Evolutionary conservation across 306 rosid species (phyloP).

Genomic region (Trifolium fragiferum): DNA sequence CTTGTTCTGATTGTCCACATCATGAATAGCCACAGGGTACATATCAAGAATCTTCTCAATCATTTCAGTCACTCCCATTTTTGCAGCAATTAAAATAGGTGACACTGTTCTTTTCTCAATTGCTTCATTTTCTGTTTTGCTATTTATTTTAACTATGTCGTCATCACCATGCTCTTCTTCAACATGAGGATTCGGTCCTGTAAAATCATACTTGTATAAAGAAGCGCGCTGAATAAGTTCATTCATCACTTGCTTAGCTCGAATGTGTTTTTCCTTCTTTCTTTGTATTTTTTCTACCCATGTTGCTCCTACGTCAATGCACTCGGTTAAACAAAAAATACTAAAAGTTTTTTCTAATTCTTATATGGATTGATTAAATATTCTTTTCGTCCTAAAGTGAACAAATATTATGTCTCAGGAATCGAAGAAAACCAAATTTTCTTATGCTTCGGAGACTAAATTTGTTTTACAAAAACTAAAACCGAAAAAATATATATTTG

Average conservation of each 20-base stretch:
- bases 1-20: conserved; percentile 47
- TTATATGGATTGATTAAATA: neutral
- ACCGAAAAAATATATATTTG: neutral
- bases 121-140: neutral
- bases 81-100: conserved; percentile 49
- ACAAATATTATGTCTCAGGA: neutral
- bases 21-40: conserved; percentile 50
- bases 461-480: neutral
- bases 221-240: conserved; percentile 41
- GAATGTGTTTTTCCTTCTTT: conserved; percentile 48
- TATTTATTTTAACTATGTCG: neutral
- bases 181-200: conserved; percentile 6
- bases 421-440: neutral
- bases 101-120: neutral
- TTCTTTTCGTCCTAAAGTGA: neutral
- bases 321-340: neutral
- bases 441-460: neutral
- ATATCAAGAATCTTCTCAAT: conserved; percentile 48
- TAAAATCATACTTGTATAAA: conserved; percentile 20
- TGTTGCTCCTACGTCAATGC: conserved; percentile 40
- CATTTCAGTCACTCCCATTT: conserved; percentile 51
- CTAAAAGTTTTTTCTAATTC: neutral
- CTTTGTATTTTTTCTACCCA: conserved; percentile 51
- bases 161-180: neutral
- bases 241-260: conserved; percentile 48